Evolutionary conservation across 1,139 yeast genomes (phyloP).

Genomic region (Cylindricascospora bacillispora): DNA sequence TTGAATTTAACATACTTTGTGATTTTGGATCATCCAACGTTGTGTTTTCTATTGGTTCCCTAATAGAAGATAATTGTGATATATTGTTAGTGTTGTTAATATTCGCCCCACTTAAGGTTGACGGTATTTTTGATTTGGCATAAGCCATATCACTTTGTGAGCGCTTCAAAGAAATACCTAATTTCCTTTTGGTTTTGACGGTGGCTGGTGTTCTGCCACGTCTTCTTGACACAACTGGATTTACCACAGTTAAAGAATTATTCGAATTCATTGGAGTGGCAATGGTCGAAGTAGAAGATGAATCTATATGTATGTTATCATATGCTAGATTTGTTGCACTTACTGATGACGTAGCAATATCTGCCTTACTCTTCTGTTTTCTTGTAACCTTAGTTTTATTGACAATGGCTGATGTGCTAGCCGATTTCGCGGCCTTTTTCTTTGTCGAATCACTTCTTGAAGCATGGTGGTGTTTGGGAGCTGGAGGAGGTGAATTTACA

Average conservation of each 20-base stretch:
- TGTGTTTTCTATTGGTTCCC: no score
- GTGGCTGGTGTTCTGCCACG: constrained; percentile 24
- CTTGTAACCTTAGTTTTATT: constrained; percentile 8
- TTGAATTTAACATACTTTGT: neutral
- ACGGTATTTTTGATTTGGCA: constrained; percentile 18
- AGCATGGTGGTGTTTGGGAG: constrained; percentile 75
- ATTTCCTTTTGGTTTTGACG: constrained; percentile 11
- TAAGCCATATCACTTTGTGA: constrained; percentile 22
- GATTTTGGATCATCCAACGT: neutral
- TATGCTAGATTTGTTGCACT: neutral
- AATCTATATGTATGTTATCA: no score
- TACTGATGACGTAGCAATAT: neutral
- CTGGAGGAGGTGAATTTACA: constrained; percentile 61
- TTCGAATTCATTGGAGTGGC: neutral
- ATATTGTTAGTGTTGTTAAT: neutral
- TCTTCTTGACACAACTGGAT: constrained; percentile 14
- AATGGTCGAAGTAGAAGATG: no score
- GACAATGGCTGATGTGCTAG: constrained; percentile 14
- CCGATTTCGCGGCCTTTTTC: constrained; percentile 19
- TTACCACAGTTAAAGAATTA: constrained; percentile 2
- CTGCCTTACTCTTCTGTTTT: constrained; percentile 4
- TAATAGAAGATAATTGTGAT: neutral
- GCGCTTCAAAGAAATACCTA: constrained; percentile 13
- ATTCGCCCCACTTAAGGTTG: constrained; percentile 4
- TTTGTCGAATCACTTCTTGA: constrained; percentile 22